phyloP scores from a whole-genome alignment of 176 grass and related monocot genomes.

The Triticum aestivum region DNA sequence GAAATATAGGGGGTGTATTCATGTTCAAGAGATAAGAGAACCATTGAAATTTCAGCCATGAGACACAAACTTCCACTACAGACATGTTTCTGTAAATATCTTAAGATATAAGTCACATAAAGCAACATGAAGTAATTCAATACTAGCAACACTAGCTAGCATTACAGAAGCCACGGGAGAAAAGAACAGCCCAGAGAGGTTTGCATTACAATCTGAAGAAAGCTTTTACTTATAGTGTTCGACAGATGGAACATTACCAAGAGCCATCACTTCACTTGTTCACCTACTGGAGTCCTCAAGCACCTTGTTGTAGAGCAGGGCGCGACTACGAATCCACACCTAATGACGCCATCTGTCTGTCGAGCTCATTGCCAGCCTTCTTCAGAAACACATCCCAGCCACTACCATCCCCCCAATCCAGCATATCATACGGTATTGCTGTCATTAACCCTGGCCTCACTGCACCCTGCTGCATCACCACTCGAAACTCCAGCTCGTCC shows the following conservation, averaged over 20 bases:
- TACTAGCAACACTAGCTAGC: background rate
- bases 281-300: constrained; percentile 18
- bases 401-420: constrained; percentile 82
- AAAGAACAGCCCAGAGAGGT: background rate
- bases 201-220: constrained; percentile 13
- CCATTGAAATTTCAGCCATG: background rate
- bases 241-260: constrained; percentile 13
- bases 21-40: background rate
- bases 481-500: constrained; percentile 47
- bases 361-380: constrained; percentile 69
- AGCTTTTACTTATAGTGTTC: background rate
- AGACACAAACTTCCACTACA: background rate
- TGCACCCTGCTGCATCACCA: constrained; percentile 69
- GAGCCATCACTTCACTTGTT: background rate
- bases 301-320: background rate
- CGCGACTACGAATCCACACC: background rate
- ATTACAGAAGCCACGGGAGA: background rate
- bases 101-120: background rate
- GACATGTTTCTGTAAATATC: background rate
- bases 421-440: constrained; percentile 85
- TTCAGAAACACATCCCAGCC: constrained; percentile 89
- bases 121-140: background rate
- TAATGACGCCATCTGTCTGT: constrained; percentile 41
- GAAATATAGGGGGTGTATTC: background rate
- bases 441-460: constrained; percentile 92